These are phyloP conservation scores for Pilobolus umbonatus DNA, from an alignment of 192 early-diverging fungal species.

Conservation along the genomic window DNA sequence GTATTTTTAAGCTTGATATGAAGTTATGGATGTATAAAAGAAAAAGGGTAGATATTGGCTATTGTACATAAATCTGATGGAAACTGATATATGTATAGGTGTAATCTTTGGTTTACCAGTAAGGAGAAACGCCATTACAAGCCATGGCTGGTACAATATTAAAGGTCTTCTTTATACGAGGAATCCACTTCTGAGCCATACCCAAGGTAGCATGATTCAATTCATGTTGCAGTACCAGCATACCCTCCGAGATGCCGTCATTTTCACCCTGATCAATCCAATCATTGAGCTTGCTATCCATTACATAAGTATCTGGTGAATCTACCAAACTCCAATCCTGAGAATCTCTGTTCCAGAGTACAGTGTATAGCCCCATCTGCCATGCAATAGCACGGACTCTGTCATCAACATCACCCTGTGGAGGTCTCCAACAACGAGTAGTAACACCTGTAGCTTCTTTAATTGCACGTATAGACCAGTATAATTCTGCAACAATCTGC, in stretches of 20 bases:
- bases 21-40: no score
- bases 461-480: slow-evolving; percentile 36
- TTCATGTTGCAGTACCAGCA: slow-evolving; percentile 38
- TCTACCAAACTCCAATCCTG: slow-evolving; percentile 39
- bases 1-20: no score
- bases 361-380: slow-evolving; percentile 22
- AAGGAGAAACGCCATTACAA: slow-evolving; percentile 31
- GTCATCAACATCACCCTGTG: slow-evolving; percentile 45
- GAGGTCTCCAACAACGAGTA: slow-evolving; percentile 40
- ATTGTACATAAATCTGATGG: background rate
- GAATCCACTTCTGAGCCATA: slow-evolving; percentile 40
- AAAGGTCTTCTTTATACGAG: slow-evolving; percentile 27
- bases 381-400: slow-evolving; percentile 34
- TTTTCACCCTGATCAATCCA: slow-evolving; percentile 24
- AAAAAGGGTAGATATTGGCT: background rate
- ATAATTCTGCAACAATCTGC: slow-evolving; percentile 47
- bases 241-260: slow-evolving; percentile 10
- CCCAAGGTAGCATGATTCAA: slow-evolving; percentile 34
- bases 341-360: slow-evolving; percentile 22
- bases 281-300: slow-evolving; percentile 15
- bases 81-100: background rate
- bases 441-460: slow-evolving; percentile 38
- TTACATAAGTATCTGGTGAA: slow-evolving; percentile 21
- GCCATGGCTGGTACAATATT: slow-evolving; percentile 18
- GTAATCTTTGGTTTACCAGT: slow-evolving; percentile 42